Evolutionary conservation across 2,329 filamentous ascomycete species (phyloP), one percentile per base, ranked within the genome.

Genomic region (Rutstroemia sp.): DNA sequence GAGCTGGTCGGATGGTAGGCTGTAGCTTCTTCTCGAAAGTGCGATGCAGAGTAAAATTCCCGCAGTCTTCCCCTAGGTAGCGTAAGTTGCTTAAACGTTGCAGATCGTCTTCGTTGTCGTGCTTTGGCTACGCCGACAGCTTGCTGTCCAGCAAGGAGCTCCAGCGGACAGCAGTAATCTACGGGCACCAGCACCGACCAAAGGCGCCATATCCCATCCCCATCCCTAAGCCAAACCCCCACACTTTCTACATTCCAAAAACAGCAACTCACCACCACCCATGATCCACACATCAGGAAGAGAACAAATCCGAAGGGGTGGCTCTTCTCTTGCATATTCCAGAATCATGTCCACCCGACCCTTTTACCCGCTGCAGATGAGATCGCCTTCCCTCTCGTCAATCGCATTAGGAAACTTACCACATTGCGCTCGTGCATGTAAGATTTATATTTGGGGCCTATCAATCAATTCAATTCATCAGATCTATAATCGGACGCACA

Each of bases 311-410:
- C 46, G 27, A 30, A 25, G 12, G 17, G 10, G 34, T 23, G 48
- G 48, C 34, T 19, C 39, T 55, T 55, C 53, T 55, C 21, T 47
- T 55, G 53, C 53, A 55, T 55, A 25, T 55, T 55, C 53, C 38
- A 55, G 53, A 55, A 55, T 45, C 39, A 49, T 19, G 39, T 51
- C 37, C 49, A 17, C 42, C 37, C 42, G 51, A 48, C 17, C 19
- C 12, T 41, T 39, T 42, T 54, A 54, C 19, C 45, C 52, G 46
- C 53, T 50, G 53, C 53, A 50, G 27, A 55, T 44, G 46, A 44
- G 4, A 55, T 50, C 46, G 49, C 25, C 30, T 27, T 25, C 10
- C 23, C 38, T 54, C 19, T 5, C 39, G 34, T 17, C 17, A 42
- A 39, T 54, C 21, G 21, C 23, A n/a, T n/a, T 10, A 14, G n/a